A percentile compares a stretch with the other conserved stretches of the same genome.
Evolutionary conservation across 176 grass and related monocot genomes (phyloP).

Genomic region (Pontederia paniculata): DNA sequence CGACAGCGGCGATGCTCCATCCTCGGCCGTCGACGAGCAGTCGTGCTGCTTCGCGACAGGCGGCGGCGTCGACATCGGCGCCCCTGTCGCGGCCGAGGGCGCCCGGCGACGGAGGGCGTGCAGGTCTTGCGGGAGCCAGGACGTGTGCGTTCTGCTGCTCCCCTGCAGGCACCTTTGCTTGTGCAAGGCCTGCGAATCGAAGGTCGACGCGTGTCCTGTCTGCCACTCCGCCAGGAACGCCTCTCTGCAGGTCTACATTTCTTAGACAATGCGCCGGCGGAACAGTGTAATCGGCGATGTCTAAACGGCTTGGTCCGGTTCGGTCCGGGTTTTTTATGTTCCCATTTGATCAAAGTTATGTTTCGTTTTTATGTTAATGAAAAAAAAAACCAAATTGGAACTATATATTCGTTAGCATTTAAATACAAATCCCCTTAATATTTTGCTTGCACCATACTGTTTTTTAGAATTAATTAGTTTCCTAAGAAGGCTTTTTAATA

Average conservation of each 20-base stretch:
- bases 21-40: constrained; percentile 35
- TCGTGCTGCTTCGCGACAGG: constrained; percentile 49
- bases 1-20: neutral
- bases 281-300: neutral
- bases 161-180: constrained; percentile 73
- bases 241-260: constrained; percentile 29
- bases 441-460: too few relatives aligned
- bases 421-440: too few relatives aligned
- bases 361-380: too few relatives aligned
- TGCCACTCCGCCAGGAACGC: constrained; percentile 35
- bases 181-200: constrained; percentile 34
- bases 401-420: too few relatives aligned
- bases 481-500: too few relatives aligned
- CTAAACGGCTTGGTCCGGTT: too few relatives aligned
- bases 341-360: too few relatives aligned
- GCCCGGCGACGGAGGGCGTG: constrained; percentile 9
- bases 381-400: too few relatives aligned
- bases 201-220: constrained; percentile 26
- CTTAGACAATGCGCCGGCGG: constrained; percentile 3
- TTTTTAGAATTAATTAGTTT: too few relatives aligned
- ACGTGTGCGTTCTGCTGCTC: constrained; percentile 47
- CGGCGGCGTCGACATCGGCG: neutral
- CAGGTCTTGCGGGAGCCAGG: constrained; percentile 28
- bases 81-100: too few relatives aligned
- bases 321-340: too few relatives aligned